Percentiles rank a stretch among this genome's conserved stretches.
phyloP scores from a whole-genome alignment of 352 stramenopile species.

The Pythium rishiriense region DNA sequence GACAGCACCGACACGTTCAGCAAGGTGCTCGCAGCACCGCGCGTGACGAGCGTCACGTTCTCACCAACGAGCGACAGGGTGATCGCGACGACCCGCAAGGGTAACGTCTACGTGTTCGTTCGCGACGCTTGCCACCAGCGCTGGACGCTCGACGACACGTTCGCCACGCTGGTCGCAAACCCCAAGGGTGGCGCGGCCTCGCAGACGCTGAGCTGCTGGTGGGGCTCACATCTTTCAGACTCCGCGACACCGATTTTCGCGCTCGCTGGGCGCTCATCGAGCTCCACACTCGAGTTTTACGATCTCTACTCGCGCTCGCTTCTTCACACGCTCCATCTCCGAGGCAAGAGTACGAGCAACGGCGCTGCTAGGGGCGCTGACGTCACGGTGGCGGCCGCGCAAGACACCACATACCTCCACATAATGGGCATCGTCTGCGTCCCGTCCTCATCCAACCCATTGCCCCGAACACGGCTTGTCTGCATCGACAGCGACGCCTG shows the following conservation, averaged over 20 bases:
- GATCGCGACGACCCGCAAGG: conserved; percentile 55
- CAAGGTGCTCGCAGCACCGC: conserved; percentile 47
- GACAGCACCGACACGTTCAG: conserved; percentile 23
- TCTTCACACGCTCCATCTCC: conserved; percentile 49
- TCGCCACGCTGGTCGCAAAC: conserved; percentile 38
- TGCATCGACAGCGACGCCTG: conserved; percentile 46
- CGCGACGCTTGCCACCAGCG: neutral
- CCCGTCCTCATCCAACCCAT: neutral
- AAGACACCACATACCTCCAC: conserved; percentile 1
- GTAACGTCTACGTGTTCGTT: conserved; percentile 60
- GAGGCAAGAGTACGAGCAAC: too few relatives aligned
- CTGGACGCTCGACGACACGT: conserved; percentile 35
- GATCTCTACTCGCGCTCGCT: conserved; percentile 40
- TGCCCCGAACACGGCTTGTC: conserved; percentile 30
- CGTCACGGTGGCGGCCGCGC: neutral
- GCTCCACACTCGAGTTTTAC: conserved; percentile 46
- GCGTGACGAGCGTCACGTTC: conserved; percentile 59
- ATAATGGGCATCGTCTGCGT: conserved; percentile 21
- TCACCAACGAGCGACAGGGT: conserved; percentile 32
- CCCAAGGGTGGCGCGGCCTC: conserved; percentile 41
- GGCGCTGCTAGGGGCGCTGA: neutral
- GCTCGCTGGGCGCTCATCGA: conserved; percentile 37
- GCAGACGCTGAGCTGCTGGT: conserved; percentile 59
- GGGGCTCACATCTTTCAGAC: conserved; percentile 24
- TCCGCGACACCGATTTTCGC: conserved; percentile 36